Base-by-base conservation (phyloP, 148 eudicot species). In the Chenopodium suecicum region DNA sequence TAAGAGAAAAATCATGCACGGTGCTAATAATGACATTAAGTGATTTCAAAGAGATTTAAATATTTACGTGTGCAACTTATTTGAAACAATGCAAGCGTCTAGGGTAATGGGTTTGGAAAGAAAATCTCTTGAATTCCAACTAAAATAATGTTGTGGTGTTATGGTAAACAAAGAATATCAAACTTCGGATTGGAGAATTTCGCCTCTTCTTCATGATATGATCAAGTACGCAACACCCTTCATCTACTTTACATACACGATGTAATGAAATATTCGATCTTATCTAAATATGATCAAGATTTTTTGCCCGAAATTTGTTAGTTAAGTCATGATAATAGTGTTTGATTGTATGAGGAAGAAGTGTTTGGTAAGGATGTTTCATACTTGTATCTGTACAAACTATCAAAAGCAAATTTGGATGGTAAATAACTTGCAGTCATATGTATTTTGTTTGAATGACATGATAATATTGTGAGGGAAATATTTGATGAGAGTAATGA, bases 11-110 rank as follows among this genome's bases (percentile, higher is more conserved):
- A 73, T 82, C 0, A 70, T 82, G 76, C 84, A 77, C 14, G 81
- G 73, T 9, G 84, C 84, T 1, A 4, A 8, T 0, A 82, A 77
- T 8, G 80, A 82, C 11, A 20, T 82, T 0, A 17, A 70, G 1
- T 82, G 84, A 80, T 19, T 82, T 14, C 80, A 82, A n/a, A 19
- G 84, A 1, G 84, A 82, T 37, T 82, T 82, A 7, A 71, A 50
- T 0, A 60, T 82, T 3, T 70, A 82, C 31, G 84, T 82, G 7
- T 71, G 75, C 17, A 82, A 82, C 16, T 1, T 82, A 2, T 82
- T 82, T 4, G 84, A 82, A 4, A 82, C 77, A 0, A 82, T 82
- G 84, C 80, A 76, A 69, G 84, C 84, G 0, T 82, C 84, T 0
- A 25, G 14, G 62, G 79, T 82, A 0, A 4, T 82, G 80, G 41